These are phyloP conservation scores for Aspergillus pseudotamarii DNA, from an alignment of 2,329 filamentous ascomycete species.

Conservation along the genomic window DNA sequence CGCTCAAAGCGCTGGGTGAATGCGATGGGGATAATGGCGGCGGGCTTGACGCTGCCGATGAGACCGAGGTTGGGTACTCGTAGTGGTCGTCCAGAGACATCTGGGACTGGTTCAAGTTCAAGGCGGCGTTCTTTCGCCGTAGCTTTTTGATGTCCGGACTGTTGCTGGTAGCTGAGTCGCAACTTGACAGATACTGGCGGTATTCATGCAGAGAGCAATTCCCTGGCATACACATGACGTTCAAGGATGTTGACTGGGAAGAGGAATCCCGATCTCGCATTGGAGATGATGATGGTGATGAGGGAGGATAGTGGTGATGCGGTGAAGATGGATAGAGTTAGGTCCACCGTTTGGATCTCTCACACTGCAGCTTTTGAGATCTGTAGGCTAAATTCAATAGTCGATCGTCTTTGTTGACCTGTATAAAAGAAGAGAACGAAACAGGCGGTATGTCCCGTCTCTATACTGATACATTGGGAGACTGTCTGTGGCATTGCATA, in stretches of 20 bases:
- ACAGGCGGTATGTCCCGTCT: background rate
- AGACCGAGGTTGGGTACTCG: constrained; percentile 28
- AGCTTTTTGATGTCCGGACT: constrained; percentile 31
- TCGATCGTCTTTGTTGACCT: background rate
- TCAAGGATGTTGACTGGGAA: constrained; percentile 12
- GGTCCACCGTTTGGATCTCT: constrained; percentile 1
- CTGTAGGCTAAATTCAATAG: constrained; percentile 7
- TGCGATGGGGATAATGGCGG: constrained; percentile 42
- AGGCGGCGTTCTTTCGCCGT: constrained; percentile 36
- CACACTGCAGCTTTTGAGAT: background rate
- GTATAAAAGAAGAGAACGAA: background rate
- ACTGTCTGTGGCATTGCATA: background rate
- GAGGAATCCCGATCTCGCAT: constrained; percentile 4
- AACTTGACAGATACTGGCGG: constrained; percentile 36
- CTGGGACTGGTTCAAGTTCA: constrained; percentile 33
- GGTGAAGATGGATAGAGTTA: constrained; percentile 7
- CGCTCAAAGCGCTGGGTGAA: constrained; percentile 38
- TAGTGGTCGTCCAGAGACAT: constrained; percentile 17
- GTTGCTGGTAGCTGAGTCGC: constrained; percentile 28
- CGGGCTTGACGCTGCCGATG: constrained; percentile 36
- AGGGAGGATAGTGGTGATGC: background rate
- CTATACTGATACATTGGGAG: background rate
- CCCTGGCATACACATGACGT: constrained; percentile 9
- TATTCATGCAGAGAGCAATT: constrained; percentile 38
- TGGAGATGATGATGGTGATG: constrained; percentile 12